These are phyloP conservation scores for Xylaria castorea DNA, from an alignment of 495 filamentous ascomycete species.

Conservation along the genomic window DNA sequence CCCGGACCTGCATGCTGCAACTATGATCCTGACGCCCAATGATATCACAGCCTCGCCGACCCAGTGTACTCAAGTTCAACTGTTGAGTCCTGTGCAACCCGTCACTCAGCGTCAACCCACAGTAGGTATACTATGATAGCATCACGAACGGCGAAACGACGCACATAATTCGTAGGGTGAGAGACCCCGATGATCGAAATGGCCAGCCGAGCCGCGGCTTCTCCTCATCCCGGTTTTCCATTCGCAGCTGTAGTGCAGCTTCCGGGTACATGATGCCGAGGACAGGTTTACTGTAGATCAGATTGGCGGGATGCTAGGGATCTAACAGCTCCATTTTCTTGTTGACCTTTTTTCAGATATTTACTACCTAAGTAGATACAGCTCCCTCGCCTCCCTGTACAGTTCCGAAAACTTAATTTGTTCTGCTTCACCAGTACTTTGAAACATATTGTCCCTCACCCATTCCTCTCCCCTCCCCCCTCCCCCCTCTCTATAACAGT, in stretches of 20 bases:
- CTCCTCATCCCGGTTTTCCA: background rate
- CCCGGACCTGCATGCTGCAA: conserved; percentile 11
- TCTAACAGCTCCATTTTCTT: conserved; percentile 10
- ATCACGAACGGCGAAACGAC: background rate
- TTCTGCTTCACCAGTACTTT: background rate
- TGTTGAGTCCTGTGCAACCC: conserved; percentile 24
- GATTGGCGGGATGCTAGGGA: background rate
- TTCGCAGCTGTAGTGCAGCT: conserved; percentile 1
- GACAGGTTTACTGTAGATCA: background rate
- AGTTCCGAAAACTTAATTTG: background rate
- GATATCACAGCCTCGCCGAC: conserved; percentile 15
- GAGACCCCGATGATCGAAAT: background rate
- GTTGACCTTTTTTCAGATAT: conserved; percentile 1
- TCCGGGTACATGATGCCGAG: background rate
- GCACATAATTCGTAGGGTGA: background rate
- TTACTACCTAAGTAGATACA: background rate
- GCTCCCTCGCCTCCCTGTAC: conserved; percentile 12
- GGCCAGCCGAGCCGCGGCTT: conserved; percentile 18
- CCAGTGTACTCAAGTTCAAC: conserved; percentile 15
- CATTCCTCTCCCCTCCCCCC: background rate
- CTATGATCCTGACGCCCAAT: conserved; percentile 16
- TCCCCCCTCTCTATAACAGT: background rate
- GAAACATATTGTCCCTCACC: too few relatives aligned
- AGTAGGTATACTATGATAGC: background rate
- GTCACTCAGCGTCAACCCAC: background rate